Percentiles rank a stretch among this genome's conserved stretches.
phyloP scores from a whole-genome alignment of 139 green algal genomes.

The Axilococcus clingmanii region DNA sequence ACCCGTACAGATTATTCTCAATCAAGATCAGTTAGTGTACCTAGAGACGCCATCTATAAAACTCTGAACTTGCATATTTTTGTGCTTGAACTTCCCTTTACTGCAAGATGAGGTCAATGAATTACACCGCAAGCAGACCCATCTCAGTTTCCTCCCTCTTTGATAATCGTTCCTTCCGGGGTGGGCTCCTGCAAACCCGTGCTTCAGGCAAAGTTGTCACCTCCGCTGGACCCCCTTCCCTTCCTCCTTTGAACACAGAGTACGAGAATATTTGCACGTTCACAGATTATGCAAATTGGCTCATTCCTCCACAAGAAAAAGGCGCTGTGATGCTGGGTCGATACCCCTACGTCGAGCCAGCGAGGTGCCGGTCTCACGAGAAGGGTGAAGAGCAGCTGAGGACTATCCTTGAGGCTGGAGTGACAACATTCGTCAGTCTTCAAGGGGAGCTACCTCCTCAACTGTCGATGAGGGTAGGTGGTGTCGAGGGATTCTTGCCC shows the following conservation, averaged over 20 bases:
- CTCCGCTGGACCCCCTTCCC: slow-evolving; percentile 3
- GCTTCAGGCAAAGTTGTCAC: background rate
- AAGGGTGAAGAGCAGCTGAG: slow-evolving; percentile 58
- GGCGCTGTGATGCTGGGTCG: slow-evolving; percentile 63
- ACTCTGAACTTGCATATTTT: no score
- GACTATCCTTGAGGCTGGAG: slow-evolving; percentile 47
- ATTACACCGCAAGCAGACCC: no score
- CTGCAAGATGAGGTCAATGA: no score
- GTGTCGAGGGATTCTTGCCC: slow-evolving; percentile 67
- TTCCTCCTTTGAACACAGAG: slow-evolving; percentile 17
- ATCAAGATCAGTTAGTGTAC: no score
- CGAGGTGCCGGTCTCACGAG: slow-evolving; percentile 30
- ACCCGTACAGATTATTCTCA: no score
- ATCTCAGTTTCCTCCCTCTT: no score
- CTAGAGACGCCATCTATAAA: no score
- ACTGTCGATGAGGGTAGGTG: slow-evolving; percentile 51
- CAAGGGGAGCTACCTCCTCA: slow-evolving; percentile 74
- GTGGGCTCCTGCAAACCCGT: no score
- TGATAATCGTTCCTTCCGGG: no score
- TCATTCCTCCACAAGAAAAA: no score
- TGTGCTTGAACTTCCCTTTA: no score
- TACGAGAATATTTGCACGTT: slow-evolving; percentile 54
- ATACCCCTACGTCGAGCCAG: slow-evolving; percentile 78
- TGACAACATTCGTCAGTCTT: slow-evolving; percentile 68
- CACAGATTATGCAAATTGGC: slow-evolving; percentile 67